These are phyloP conservation scores for Penicillium samsonianum DNA, from an alignment of 495 filamentous ascomycete species.

Conservation along the genomic window DNA sequence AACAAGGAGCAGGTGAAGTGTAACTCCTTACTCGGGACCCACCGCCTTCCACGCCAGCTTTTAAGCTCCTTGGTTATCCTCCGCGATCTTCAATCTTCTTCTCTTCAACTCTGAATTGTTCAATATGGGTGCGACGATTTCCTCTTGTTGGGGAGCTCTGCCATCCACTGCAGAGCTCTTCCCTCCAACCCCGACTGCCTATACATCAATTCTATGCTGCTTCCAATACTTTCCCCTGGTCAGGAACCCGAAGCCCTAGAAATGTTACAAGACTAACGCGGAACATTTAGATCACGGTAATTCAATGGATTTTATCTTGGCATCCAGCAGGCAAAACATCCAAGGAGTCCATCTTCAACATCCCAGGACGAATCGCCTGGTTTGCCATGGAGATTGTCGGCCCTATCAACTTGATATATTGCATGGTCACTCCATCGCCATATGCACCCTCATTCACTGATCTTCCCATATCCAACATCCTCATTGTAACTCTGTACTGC, in stretches of 20 bases:
- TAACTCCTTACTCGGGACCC: slow-evolving; percentile 6
- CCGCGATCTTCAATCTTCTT: slow-evolving; percentile 4
- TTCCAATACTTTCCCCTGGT: slow-evolving; percentile 54
- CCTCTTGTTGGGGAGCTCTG: slow-evolving; percentile 22
- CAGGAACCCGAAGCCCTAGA: slow-evolving; percentile 17
- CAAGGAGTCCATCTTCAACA: slow-evolving; percentile 65
- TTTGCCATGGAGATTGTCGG: slow-evolving; percentile 80
- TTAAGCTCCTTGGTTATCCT: slow-evolving; percentile 1
- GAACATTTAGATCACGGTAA: slow-evolving; percentile 48
- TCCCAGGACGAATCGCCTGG: slow-evolving; percentile 89
- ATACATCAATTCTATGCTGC: slow-evolving; percentile 50
- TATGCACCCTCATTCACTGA: slow-evolving; percentile 19
- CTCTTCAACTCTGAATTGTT: not conserved
- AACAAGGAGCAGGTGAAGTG: not conserved
- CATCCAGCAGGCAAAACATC: slow-evolving; percentile 88
- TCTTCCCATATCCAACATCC: slow-evolving; percentile 36
- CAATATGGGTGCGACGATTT: slow-evolving; percentile 34
- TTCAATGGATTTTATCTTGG: slow-evolving; percentile 65
- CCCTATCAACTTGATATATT: slow-evolving; percentile 74
- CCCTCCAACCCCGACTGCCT: slow-evolving; percentile 51
- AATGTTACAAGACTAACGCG: not conserved
- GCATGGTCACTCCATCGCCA: slow-evolving; percentile 62
- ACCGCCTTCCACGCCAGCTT: slow-evolving; percentile 15
- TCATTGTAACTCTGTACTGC: slow-evolving; percentile 40
- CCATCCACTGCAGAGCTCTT: slow-evolving; percentile 40